These are phyloP conservation scores for Chytriomyces sp. DNA, from an alignment of 192 early-diverging fungal genomes.

Conservation along the genomic window DNA sequence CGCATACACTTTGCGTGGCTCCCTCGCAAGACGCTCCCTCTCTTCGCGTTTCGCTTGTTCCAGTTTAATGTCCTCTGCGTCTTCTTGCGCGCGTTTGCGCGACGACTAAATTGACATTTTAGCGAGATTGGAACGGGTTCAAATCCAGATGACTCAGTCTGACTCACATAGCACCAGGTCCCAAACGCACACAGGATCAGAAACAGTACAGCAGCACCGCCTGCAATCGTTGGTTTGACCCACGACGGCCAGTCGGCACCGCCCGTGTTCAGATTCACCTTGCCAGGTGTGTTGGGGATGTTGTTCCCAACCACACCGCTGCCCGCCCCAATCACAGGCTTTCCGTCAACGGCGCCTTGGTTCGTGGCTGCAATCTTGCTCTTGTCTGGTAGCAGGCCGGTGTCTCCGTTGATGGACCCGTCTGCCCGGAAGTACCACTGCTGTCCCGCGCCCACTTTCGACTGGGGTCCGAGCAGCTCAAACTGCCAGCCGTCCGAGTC, in stretches of 20 bases:
- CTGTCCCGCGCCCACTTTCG: constrained; percentile 7
- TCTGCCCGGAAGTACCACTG: constrained; percentile 1
- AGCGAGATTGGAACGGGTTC: too few relatives aligned
- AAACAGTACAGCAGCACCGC: neutral
- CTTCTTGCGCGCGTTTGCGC: neutral
- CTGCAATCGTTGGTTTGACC: neutral
- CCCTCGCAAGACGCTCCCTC: neutral
- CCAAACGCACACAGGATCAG: neutral
- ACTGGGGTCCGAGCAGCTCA: neutral
- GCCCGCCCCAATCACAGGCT: neutral
- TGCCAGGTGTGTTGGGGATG: neutral
- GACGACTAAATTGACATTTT: neutral
- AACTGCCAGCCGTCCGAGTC: neutral
- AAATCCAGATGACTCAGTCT: too few relatives aligned
- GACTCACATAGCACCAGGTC: constrained; percentile 3
- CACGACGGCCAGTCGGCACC: neutral
- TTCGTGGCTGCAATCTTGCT: neutral
- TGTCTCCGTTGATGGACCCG: neutral
- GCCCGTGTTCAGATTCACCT: neutral
- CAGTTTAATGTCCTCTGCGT: neutral
- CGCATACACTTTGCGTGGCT: neutral
- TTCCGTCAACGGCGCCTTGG: neutral
- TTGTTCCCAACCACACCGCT: neutral
- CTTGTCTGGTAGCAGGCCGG: neutral
- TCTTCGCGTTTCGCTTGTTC: too few relatives aligned